Evolutionary conservation across 1,139 yeast genomes (phyloP), one percentile per base, ranked within the genome.

Genomic region (Yamadazyma buinensis): DNA sequence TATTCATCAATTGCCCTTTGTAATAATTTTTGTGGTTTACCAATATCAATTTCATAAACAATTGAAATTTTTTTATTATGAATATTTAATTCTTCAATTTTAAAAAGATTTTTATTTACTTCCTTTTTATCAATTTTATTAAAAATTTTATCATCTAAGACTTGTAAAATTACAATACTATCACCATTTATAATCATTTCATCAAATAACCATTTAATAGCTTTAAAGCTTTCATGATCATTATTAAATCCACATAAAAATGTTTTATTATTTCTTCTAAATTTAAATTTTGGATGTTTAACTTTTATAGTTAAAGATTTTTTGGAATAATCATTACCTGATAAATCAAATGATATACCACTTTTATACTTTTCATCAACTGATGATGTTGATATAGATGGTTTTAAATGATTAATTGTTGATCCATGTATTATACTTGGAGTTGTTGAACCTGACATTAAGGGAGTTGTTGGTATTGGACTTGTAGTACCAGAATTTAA

Each of bases 171-270:
- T 4, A 81, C 70, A 11, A 81, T 58, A 15, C 83, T 80, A 51
- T 81, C 88, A 10, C 84, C 84, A 47, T 79, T 74, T 23, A 71
- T 68, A 10, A 75, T 66, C 62, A 81, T 66, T 46, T 81, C 82
- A 37, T 77, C 81, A 38, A 82, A 62, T 8, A 81, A 60, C 88
- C 88, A 82, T 40, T 70, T 76, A 19, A 81, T 60, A 2, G 87
- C 86, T 32, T 67, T 66, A 19, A 75, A 57, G 8, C 84, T 75
- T 47, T 77, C 80, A 19, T 59, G 57, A 42, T 77, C 80, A 29
- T 70, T 70, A 50, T 78, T 80, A 43, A 67, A 78, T 2, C 86
- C 87, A 18, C 80, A 69, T 36, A 82, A 57, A 41, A 75, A 74
- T 4, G 87, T 78, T 43, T 84, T 71, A 37, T 80, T 77, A 38